Percentiles rank a stretch among this genome's conserved stretches.
Conservation (phyloP, 495 filamentous ascomycete genomes). For the Usnea hakonensis region DNA sequence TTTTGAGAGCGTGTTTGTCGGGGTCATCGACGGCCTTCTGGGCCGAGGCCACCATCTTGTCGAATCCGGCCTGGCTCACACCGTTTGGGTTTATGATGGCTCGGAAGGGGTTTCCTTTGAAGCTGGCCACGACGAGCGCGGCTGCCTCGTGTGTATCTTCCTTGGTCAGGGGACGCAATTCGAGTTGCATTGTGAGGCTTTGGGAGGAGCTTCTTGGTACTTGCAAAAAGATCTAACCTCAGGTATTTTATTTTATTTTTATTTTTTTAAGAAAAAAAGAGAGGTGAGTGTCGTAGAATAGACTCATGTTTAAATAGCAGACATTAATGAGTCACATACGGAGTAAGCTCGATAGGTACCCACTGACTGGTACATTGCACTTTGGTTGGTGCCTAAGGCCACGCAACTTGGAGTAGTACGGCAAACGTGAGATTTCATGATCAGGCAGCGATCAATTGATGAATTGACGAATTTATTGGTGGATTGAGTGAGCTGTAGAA, state of each 20-base stretch:
- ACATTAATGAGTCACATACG: neutral
- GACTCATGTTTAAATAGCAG: neutral
- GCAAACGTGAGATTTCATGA: neutral
- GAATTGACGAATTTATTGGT: too few species aligned
- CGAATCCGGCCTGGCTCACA: neutral
- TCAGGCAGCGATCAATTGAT: neutral
- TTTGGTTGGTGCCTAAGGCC: neutral
- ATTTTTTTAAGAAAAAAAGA: too few species aligned
- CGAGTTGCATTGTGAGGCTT: slow-evolving; percentile 1
- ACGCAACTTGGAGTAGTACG: too few species aligned
- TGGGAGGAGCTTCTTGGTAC: neutral
- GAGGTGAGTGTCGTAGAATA: neutral
- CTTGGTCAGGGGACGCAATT: neutral
- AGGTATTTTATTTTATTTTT: too few species aligned
- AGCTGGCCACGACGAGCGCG: neutral
- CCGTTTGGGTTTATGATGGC: neutral
- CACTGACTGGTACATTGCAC: too few species aligned
- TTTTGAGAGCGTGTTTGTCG: neutral
- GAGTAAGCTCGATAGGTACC: too few species aligned
- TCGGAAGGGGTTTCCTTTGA: slow-evolving; percentile 1
- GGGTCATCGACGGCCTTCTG: slow-evolving; percentile 7
- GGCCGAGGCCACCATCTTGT: neutral
- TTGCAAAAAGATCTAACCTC: neutral
- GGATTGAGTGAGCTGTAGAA: neutral
- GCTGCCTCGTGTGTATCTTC: slow-evolving; percentile 8